Evolutionary conservation across 345 rosid genomes (phyloP).

Genomic region (Acer negundo): DNA sequence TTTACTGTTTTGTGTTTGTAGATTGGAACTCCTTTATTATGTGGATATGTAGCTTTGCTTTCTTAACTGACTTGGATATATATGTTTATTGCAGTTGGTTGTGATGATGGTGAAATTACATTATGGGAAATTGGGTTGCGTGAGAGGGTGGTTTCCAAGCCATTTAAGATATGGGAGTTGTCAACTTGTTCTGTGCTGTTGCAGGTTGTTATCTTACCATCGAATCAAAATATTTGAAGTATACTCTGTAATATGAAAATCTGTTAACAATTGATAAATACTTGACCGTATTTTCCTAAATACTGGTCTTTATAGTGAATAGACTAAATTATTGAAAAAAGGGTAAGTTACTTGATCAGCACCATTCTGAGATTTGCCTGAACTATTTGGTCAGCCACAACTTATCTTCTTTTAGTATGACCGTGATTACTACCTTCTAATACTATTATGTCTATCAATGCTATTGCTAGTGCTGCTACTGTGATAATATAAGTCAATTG

Average conservation of each 20-base stretch:
- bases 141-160: constrained; percentile 57
- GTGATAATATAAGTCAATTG: not conserved
- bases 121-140: constrained; percentile 59
- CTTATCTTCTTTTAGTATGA: not conserved
- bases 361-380: not conserved
- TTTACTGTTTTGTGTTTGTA: not conserved
- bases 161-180: constrained; percentile 60
- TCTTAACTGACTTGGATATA: constrained; percentile 19
- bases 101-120: constrained; percentile 64
- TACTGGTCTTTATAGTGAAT: not conserved
- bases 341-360: not conserved
- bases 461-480: not conserved
- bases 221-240: not conserved
- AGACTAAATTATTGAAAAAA: not conserved
- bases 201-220: constrained; percentile 41
- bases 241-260: not conserved
- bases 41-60: not conserved
- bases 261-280: not conserved
- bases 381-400: not conserved
- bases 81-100: constrained; percentile 51
- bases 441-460: not conserved
- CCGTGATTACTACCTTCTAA: not conserved
- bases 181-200: constrained; percentile 41
- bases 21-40: constrained; percentile 8
- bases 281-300: not conserved